Conservation (phyloP, 495 filamentous ascomycete species). For the Penicillium angulare region DNA sequence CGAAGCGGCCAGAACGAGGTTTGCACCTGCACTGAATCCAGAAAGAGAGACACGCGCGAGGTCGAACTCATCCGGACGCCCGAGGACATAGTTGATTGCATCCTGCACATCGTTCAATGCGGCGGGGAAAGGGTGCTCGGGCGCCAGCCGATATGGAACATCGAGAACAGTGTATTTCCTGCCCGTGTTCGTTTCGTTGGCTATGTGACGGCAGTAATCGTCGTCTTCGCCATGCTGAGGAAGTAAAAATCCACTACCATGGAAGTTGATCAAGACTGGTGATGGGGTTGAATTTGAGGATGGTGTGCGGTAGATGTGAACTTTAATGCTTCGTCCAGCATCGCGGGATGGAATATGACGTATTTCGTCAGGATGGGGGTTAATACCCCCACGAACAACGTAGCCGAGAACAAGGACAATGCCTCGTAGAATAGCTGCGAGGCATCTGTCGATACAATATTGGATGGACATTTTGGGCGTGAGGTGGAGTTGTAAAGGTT, state of each 20-base stretch:
- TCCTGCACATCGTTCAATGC: slow-evolving; percentile 68
- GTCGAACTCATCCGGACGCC: slow-evolving; percentile 34
- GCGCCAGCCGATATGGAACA: slow-evolving; percentile 75
- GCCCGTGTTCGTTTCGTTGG: slow-evolving; percentile 25
- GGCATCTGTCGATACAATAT: slow-evolving; percentile 25
- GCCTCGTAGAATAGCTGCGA: slow-evolving; percentile 23
- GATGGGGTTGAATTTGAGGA: slow-evolving; percentile 20
- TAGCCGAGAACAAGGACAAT: neutral
- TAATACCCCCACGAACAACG: neutral
- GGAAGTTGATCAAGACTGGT: slow-evolving; percentile 46
- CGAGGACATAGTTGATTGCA: slow-evolving; percentile 32
- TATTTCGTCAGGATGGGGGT: slow-evolving; percentile 31
- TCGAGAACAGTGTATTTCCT: slow-evolving; percentile 44
- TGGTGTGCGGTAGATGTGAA: slow-evolving; percentile 42
- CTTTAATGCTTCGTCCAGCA: slow-evolving; percentile 39
- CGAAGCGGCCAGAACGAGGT: slow-evolving; percentile 38
- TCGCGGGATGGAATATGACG: slow-evolving; percentile 43
- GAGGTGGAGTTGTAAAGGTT: neutral
- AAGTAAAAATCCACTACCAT: slow-evolving; percentile 44
- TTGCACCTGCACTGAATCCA: slow-evolving; percentile 48
- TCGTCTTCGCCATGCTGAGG: slow-evolving; percentile 44
- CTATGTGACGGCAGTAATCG: slow-evolving; percentile 39
- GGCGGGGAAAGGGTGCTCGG: slow-evolving; percentile 74
- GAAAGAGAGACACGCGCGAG: slow-evolving; percentile 36
- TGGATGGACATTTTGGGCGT: slow-evolving; percentile 16